Conservation (phyloP, 192 early-diverging fungal genomes). For the Backusella morwellensis region DNA sequence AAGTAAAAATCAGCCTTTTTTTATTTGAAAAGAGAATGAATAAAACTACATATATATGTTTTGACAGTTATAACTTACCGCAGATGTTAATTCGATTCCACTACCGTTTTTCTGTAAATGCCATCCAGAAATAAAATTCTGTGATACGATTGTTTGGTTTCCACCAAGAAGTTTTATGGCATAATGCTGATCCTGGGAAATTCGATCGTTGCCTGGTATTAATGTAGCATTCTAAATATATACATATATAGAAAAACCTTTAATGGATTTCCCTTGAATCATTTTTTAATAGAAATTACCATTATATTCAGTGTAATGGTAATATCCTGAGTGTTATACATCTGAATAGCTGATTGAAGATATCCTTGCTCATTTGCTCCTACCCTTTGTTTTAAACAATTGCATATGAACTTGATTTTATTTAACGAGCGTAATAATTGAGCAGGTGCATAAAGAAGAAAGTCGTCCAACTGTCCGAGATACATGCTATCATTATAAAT, state of each 20-base stretch:
- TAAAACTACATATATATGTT: not conserved
- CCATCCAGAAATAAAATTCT: slow-evolving; percentile 27
- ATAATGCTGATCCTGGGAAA: slow-evolving; percentile 10
- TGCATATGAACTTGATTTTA: not conserved
- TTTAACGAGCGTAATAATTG: not conserved
- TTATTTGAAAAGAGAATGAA: not conserved
- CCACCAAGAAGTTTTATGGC: slow-evolving; percentile 19
- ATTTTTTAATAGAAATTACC: slow-evolving; percentile 3
- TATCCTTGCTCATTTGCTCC: slow-evolving; percentile 15
- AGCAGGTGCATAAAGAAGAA: not conserved
- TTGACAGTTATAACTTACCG: not conserved
- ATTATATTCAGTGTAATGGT: slow-evolving; percentile 22
- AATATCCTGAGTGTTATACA: slow-evolving; percentile 17
- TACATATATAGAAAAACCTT: not conserved
- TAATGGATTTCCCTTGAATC: not conserved
- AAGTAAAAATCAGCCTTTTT: slow-evolving; percentile 16
- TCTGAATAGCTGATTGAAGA: slow-evolving; percentile 15
- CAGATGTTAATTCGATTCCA: slow-evolving; percentile 21
- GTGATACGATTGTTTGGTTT: slow-evolving; percentile 22
- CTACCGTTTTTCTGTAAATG: slow-evolving; percentile 19
- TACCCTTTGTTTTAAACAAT: not conserved
- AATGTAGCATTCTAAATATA: slow-evolving; percentile 17
- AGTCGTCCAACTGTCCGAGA: slow-evolving; percentile 5
- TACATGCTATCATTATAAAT: slow-evolving; percentile 13
- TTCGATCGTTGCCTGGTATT: not conserved